Conservation (phyloP, 805 yeast genomes). For the Barnettozyma vustinii region DNA sequence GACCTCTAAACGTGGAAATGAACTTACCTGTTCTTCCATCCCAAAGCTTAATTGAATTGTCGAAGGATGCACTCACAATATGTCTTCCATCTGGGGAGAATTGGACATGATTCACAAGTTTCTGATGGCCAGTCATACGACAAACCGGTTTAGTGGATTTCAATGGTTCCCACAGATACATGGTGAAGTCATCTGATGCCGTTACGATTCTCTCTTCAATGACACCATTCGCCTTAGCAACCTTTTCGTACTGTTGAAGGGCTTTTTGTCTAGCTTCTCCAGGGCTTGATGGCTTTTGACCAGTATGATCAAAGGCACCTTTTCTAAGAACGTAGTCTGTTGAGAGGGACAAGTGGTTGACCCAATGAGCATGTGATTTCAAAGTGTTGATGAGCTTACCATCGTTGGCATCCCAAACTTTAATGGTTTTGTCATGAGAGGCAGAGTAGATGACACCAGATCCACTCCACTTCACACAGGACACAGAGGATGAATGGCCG, state of each 20-base stretch:
- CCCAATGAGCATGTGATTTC: constrained; percentile 96
- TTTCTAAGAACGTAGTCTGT: constrained; percentile 84
- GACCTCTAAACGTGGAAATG: constrained; percentile 87
- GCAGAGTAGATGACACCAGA: constrained; percentile 76
- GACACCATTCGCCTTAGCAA: constrained; percentile 46
- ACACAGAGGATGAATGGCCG: constrained; percentile 85
- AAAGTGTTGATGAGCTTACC: constrained; percentile 78
- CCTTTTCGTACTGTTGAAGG: constrained; percentile 48
- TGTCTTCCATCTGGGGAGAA: constrained; percentile 94
- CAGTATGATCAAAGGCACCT: constrained; percentile 83
- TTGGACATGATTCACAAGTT: constrained; percentile 90
- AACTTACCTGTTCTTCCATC: constrained; percentile 91
- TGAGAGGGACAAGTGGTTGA: constrained; percentile 85
- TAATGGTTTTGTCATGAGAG: constrained; percentile 91
- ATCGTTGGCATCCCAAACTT: constrained; percentile 78
- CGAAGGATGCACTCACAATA: constrained; percentile 90
- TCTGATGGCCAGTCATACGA: constrained; percentile 97
- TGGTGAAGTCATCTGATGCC: constrained; percentile 95
- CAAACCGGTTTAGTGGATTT: constrained; percentile 77
- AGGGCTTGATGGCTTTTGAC: constrained; percentile 36
- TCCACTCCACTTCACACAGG: constrained; percentile 98
- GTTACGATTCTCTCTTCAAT: constrained; percentile 88
- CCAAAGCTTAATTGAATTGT: constrained; percentile 93
- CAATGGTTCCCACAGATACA: constrained; percentile 94
- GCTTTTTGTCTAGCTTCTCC: constrained; percentile 47